Conservation (phyloP, 139 green algal species). For the Nannochloris sp. region DNA sequence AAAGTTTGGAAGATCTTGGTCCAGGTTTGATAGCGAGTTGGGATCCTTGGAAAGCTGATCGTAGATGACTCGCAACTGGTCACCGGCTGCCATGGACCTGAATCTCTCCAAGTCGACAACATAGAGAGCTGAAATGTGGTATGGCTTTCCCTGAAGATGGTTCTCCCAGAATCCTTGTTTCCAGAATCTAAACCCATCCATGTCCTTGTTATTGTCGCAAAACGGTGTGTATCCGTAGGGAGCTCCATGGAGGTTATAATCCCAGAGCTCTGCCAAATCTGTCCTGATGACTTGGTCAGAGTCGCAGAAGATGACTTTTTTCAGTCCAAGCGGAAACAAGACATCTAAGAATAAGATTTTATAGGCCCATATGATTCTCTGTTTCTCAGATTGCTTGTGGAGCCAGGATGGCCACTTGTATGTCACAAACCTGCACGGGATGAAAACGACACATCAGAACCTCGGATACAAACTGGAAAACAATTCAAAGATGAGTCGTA, state of each 20-base stretch:
- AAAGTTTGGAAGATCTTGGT: slow-evolving; percentile 98
- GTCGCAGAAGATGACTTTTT: slow-evolving; percentile 95
- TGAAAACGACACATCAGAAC: too few species aligned
- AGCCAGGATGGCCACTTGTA: slow-evolving; percentile 99
- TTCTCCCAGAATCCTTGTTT: slow-evolving; percentile 94
- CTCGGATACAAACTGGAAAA: too few species aligned
- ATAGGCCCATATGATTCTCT: slow-evolving; percentile 90
- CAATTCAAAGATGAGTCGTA: neutral
- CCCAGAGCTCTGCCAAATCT: slow-evolving; percentile 84
- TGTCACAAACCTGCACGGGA: slow-evolving; percentile 67
- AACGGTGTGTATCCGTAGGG: slow-evolving; percentile 96
- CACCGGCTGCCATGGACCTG: slow-evolving; percentile 59
- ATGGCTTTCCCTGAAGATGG: slow-evolving; percentile 87
- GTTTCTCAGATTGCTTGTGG: slow-evolving; percentile 91
- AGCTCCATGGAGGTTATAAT: slow-evolving; percentile 85
- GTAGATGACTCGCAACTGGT: slow-evolving; percentile 83
- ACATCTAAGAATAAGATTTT: slow-evolving; percentile 99
- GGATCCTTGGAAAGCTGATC: slow-evolving; percentile 91
- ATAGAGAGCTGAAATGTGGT: slow-evolving; percentile 97
- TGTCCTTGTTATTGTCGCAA: slow-evolving; percentile 95
- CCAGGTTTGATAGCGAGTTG: slow-evolving; percentile 91
- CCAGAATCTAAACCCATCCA: slow-evolving; percentile 98
- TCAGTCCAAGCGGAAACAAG: slow-evolving; percentile 85
- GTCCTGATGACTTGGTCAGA: slow-evolving; percentile 89
- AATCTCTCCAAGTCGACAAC: slow-evolving; percentile 93